Evolutionary conservation across 768 basidiomycete genomes (phyloP), one percentile per base, ranked within the genome.

Genomic region (Terana coerulea): DNA sequence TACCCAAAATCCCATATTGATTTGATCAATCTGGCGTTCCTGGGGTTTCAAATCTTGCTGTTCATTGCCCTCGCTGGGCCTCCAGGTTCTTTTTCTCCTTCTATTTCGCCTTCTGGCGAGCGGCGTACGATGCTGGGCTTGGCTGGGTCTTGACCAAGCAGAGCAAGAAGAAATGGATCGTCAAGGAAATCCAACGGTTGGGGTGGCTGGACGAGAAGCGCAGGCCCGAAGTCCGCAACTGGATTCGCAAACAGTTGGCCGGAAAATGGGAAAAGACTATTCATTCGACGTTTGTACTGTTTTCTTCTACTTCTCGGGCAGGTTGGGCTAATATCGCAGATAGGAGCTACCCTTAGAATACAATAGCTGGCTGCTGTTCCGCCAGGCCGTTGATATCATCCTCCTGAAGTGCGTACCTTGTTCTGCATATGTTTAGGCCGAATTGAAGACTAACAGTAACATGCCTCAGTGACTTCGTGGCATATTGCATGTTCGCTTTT

Each of bases 291-390:
- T 92, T 60, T n/a, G n/a, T n/a, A n/a, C n/a, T 30, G 34, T 46
- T 42, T 28, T n/a, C 15, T 22, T 39, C 47, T 47, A 40, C 34
- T 52, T 17, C 49, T 24, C 5, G 34, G 40, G 43, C 46, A 39
- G 50, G 9, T 5, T 19, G 5, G 35, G 52, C 34, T 28, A 47
- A 44, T 41, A 35, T 43, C 36, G 21, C 11, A 47, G n/a, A 47
- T 54, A 94, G 91, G 83, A 88, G 45, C 78, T 95, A 14, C 95
- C 95, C 0, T 65, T 92, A 33, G 95, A 98, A 67, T 98, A 95
- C 69, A 98, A 98, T 61, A 81, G 91, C 0, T 99, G 95, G 97
- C 75, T 99, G 26, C 77, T 98, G 52, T 99, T 98, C 69, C 84
- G 95, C 44, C 93, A 97, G 67, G 73, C 83, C n/a, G 95, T 98